A percentile compares a stretch with the other conserved stretches of the same genome.
These are phyloP conservation scores for Kluyveromyces lactis DNA, from an alignment of 805 yeast species.

Conservation along the genomic window DNA sequence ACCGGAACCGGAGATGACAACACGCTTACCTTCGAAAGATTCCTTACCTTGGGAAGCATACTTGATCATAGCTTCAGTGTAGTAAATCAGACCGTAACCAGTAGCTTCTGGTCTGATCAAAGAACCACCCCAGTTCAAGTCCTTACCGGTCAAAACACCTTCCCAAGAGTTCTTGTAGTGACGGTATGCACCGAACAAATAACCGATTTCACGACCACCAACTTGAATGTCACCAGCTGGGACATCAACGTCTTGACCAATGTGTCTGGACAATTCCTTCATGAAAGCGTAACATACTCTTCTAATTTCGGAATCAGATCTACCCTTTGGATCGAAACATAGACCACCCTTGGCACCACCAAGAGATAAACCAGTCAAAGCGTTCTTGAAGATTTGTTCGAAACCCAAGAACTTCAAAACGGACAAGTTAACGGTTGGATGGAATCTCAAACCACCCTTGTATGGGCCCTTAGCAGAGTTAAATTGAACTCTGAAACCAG, in stretches of 20 bases:
- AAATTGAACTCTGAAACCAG: conserved; percentile 97
- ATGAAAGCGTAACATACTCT: conserved; percentile 93
- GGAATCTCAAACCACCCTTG: conserved; percentile 98
- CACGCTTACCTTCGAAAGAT: conserved; percentile 85
- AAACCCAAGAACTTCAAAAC: conserved; percentile 94
- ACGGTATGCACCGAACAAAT: conserved; percentile 95
- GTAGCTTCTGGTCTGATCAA: conserved; percentile 99
- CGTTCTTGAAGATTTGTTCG: conserved; percentile 98
- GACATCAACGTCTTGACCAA: conserved; percentile 95
- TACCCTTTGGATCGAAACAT: conserved; percentile 95
- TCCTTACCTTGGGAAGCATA: conserved; percentile 86
- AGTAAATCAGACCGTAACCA: conserved; percentile 95
- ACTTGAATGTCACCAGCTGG: conserved; percentile 99
- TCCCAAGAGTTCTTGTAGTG: conserved; percentile 83
- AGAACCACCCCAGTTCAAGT: conserved; percentile 98
- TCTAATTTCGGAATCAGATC: conserved; percentile 88
- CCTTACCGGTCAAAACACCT: conserved; percentile 98
- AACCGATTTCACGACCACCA: conserved; percentile 91
- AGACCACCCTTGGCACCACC: conserved; percentile 99
- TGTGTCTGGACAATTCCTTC: conserved; percentile 92
- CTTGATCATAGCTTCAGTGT: conserved; percentile 96
- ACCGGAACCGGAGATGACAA: conserved; percentile 96
- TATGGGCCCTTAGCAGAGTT: conserved; percentile 98
- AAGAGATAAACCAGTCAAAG: conserved; percentile 92
- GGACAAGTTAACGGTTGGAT: conserved; percentile 92